phyloP scores from a whole-genome alignment of 257 asterid genomes.

The Oldenlandia corymbosa region DNA sequence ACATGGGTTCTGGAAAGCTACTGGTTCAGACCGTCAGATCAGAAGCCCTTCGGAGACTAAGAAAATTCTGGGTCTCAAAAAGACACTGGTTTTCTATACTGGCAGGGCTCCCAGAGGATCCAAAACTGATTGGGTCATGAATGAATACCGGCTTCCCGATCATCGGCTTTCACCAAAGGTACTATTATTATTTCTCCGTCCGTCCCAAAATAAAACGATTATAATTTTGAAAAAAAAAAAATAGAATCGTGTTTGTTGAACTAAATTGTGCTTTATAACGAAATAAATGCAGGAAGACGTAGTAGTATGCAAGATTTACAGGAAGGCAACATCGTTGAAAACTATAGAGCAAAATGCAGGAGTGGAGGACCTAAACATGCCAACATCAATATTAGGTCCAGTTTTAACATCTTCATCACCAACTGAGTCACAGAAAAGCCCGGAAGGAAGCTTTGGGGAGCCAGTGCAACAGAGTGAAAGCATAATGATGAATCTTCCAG shows the following conservation, averaged over 20 bases:
- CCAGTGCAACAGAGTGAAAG: not conserved
- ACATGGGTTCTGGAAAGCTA: slow-evolving; percentile 81
- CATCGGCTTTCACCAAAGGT: slow-evolving; percentile 40
- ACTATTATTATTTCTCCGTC: no score
- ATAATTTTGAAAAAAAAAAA: no score
- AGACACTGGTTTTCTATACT: slow-evolving; percentile 65
- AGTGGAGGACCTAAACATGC: slow-evolving; percentile 29
- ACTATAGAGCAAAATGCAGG: slow-evolving; percentile 64
- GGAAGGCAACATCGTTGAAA: slow-evolving; percentile 65
- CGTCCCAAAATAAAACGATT: no score
- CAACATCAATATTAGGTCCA: slow-evolving; percentile 7
- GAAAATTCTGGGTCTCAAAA: slow-evolving; percentile 48
- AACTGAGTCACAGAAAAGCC: slow-evolving; percentile 4
- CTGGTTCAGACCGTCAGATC: slow-evolving; percentile 71
- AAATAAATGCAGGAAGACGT: slow-evolving; percentile 48
- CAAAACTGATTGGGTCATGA: slow-evolving; percentile 86
- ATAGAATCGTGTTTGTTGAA: no score
- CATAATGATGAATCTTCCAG: no score
- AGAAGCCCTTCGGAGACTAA: slow-evolving; percentile 36
- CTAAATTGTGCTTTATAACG: no score
- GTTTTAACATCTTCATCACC: not conserved
- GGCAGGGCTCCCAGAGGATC: slow-evolving; percentile 79
- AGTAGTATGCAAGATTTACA: slow-evolving; percentile 58
- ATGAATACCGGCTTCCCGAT: slow-evolving; percentile 68
- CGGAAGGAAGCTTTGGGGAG: not conserved